Evolutionary conservation across 73 alveolate species (phyloP), one percentile per base, ranked within the genome.

Genomic region (Loxodes magnus): DNA sequence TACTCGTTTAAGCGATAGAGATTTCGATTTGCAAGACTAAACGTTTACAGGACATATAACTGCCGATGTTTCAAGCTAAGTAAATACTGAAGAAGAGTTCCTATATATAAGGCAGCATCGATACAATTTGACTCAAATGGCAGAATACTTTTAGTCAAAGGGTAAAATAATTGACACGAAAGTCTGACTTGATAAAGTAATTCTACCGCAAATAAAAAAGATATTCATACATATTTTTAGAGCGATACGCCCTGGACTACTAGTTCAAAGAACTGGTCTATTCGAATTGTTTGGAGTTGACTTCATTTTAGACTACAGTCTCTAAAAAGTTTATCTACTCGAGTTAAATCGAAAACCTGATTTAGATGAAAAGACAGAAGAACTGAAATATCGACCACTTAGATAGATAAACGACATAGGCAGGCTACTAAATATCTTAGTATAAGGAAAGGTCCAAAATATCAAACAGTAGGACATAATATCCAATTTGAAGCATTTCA

Each of bases 221-320:
- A 46, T 46, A n/a, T 24, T 46, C 1, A 46, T 46, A 12, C 59
- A 46, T 25, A 46, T 46, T 37, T n/a, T 46, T 3, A 46, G 60
- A 46, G 59, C 59, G 7, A 12, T 41, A 0, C 59, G 27, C n/a
- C 59, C 22, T 14, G 27, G 27, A 14, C 27, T 46, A 25, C 17
- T 46, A n/a, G 17, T 46, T 10, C 22, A 46, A 46, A 46, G 59
- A 24, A 10, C 17, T 0, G 59, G 59, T n/a, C 17, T 46, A 6
- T 46, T 46, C n/a, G 59, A 46, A 24, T 46, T 46, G 22, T 46
- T 25, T 46, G 59, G 59, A 10, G 34, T 46, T 22, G 59, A 46
- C 17, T 46, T 46, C 10, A 46, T 46, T 5, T 22, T 46, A 2
- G 59, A 46, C 26, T 20, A 46, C 2, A 21, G 43, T n/a, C 2